Conservation (phyloP, 306 rosid species). For the Ormosia semicastrata region DNA sequence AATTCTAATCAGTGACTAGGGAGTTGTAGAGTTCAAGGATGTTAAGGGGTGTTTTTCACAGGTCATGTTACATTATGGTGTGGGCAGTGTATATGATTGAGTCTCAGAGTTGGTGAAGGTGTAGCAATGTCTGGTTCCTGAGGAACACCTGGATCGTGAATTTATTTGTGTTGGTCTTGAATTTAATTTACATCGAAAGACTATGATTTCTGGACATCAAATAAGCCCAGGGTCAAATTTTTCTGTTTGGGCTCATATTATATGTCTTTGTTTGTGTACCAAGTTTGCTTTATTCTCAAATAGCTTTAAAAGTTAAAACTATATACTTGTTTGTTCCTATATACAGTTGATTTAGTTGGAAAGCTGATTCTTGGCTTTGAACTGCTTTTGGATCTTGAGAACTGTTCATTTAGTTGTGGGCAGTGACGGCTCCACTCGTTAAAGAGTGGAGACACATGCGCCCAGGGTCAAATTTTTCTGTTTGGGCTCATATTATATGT, state of each 20-base stretch:
- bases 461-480: background rate
- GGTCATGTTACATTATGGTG: too few species aligned
- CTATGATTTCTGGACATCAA: background rate
- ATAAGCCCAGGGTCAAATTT: background rate
- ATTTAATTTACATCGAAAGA: too few species aligned
- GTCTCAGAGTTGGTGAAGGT: too few species aligned
- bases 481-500: background rate
- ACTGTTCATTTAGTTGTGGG: background rate
- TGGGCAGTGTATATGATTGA: too few species aligned
- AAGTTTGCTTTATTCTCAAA: background rate
- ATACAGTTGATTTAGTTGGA: background rate
- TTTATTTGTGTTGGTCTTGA: background rate
- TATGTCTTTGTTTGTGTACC: too few species aligned
- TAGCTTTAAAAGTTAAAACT: background rate
- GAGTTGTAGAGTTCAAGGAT: too few species aligned
- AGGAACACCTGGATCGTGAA: background rate
- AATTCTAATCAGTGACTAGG: too few species aligned
- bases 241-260: background rate
- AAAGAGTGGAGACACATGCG: too few species aligned
- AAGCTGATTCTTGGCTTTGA: background rate
- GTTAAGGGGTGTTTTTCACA: too few species aligned
- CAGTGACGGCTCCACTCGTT: too few species aligned
- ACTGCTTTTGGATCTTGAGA: background rate
- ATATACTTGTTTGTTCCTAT: background rate
- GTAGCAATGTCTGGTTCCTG: too few species aligned